Evolutionary conservation across 2,329 filamentous ascomycete genomes (phyloP).

Genomic region (Aphanoascus verrucosus): DNA sequence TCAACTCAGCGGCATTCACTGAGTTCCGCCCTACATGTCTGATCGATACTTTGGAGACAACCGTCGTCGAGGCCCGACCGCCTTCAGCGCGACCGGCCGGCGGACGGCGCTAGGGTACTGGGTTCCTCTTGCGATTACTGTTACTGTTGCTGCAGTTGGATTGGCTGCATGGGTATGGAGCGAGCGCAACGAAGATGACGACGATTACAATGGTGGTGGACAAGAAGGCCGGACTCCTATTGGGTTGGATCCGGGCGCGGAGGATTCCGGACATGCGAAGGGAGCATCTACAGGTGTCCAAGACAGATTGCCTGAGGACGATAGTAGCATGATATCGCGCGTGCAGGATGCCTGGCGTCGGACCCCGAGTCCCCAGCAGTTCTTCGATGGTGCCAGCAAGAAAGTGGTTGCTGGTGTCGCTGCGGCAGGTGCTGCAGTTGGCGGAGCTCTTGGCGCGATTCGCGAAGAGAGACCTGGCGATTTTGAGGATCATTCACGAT

Average conservation of each 20-base stretch:
- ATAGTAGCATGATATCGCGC: slow-evolving; percentile 57
- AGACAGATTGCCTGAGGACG: slow-evolving; percentile 33
- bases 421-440: slow-evolving; percentile 70
- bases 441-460: slow-evolving; percentile 71
- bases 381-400: slow-evolving; percentile 73
- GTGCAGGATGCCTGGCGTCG: slow-evolving; percentile 72
- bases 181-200: slow-evolving; percentile 66
- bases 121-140: slow-evolving; percentile 76
- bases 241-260: slow-evolving; percentile 19
- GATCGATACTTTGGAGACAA: slow-evolving; percentile 29
- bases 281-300: slow-evolving; percentile 28
- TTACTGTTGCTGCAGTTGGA: slow-evolving; percentile 76
- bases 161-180: slow-evolving; percentile 90
- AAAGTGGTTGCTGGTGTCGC: slow-evolving; percentile 71
- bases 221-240: slow-evolving; percentile 20
- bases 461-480: slow-evolving; percentile 71
- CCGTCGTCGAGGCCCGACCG: slow-evolving; percentile 29
- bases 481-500: slow-evolving; percentile 76
- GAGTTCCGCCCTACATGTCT: slow-evolving; percentile 29
- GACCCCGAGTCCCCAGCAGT: slow-evolving; percentile 77
- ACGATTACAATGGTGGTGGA: slow-evolving; percentile 49
- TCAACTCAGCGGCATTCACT: slow-evolving; percentile 18
- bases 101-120: slow-evolving; percentile 55
- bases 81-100: slow-evolving; percentile 34
- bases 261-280: slow-evolving; percentile 22